phyloP scores from a whole-genome alignment of 2,329 filamentous ascomycete genomes.

The Pseudodiploospora longispora region DNA sequence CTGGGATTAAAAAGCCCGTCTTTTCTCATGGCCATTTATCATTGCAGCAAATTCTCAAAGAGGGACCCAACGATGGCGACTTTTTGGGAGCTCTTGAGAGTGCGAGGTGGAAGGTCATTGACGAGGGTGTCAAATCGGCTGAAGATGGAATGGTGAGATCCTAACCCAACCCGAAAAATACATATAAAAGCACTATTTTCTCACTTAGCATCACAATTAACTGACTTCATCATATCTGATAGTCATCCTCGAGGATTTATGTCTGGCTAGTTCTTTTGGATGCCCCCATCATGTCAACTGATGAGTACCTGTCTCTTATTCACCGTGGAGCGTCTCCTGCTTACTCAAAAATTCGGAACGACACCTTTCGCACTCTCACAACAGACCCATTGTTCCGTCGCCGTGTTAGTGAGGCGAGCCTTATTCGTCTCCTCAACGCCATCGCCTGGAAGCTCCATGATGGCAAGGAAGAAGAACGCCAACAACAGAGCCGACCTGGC shows the following conservation, averaged over 20 bases:
- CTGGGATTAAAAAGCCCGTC: conserved; percentile 34
- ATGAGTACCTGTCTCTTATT: conserved; percentile 81
- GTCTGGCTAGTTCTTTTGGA: conserved; percentile 93
- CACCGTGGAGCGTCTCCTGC: conserved; percentile 90
- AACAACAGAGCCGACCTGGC: conserved; percentile 25
- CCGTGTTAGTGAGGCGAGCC: conserved; percentile 87
- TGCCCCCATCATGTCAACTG: conserved; percentile 73
- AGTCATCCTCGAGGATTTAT: conserved; percentile 92
- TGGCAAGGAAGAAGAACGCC: conserved; percentile 45
- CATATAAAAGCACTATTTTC: background rate
- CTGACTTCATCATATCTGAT: background rate
- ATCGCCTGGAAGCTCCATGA: conserved; percentile 92
- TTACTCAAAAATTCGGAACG: conserved; percentile 96
- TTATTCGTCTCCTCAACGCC: conserved; percentile 90
- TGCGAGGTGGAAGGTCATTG: conserved; percentile 63
- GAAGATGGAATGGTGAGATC: conserved; percentile 67
- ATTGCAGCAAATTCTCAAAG: conserved; percentile 69
- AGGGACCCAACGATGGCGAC: conserved; percentile 69
- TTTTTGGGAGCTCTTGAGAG: conserved; percentile 59
- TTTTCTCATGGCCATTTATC: conserved; percentile 49
- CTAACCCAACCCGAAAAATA: no score
- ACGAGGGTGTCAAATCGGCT: conserved; percentile 69
- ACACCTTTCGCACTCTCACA: conserved; percentile 92
- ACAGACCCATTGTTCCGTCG: conserved; percentile 96
- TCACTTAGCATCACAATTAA: background rate